Percentiles rank a stretch among this genome's conserved stretches.
phyloP scores from a whole-genome alignment of 768 basidiomycete genomes.

The Lactarius evosmus region DNA sequence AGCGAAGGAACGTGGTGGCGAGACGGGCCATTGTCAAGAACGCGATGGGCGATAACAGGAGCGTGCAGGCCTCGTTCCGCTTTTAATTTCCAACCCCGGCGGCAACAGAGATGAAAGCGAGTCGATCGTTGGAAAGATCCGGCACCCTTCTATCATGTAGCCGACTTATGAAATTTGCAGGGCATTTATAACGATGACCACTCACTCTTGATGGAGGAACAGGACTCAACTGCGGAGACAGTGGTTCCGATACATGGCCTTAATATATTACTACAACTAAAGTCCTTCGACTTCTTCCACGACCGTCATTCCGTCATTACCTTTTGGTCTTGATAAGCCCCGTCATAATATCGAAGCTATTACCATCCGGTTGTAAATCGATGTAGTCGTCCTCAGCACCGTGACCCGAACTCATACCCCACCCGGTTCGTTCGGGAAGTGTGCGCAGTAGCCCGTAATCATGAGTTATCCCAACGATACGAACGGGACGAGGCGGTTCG shows the following conservation, averaged over 20 bases:
- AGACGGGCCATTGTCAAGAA: neutral
- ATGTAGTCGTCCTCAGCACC: conserved; percentile 50
- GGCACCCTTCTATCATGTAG: neutral
- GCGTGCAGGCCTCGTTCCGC: neutral
- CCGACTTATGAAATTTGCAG: too few relatives aligned
- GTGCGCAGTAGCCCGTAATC: conserved; percentile 89
- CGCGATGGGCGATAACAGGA: neutral
- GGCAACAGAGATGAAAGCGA: neutral
- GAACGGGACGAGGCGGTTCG: conserved; percentile 62
- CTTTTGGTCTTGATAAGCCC: conserved; percentile 68
- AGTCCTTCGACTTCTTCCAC: neutral
- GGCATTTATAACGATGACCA: too few relatives aligned
- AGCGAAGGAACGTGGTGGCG: neutral
- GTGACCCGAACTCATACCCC: conserved; percentile 27
- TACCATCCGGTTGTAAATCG: conserved; percentile 95
- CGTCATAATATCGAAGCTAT: conserved; percentile 93
- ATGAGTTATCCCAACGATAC: conserved; percentile 80
- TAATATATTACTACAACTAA: too few relatives aligned
- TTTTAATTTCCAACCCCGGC: neutral
- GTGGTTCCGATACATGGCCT: too few relatives aligned
- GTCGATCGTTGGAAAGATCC: neutral
- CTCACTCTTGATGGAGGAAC: too few relatives aligned
- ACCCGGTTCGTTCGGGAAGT: conserved; percentile 50
- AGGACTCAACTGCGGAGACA: too few relatives aligned
- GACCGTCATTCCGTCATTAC: conserved; percentile 12